These are phyloP conservation scores for Angophora floribunda DNA, from an alignment of 345 rosid species.

Conservation along the genomic window DNA sequence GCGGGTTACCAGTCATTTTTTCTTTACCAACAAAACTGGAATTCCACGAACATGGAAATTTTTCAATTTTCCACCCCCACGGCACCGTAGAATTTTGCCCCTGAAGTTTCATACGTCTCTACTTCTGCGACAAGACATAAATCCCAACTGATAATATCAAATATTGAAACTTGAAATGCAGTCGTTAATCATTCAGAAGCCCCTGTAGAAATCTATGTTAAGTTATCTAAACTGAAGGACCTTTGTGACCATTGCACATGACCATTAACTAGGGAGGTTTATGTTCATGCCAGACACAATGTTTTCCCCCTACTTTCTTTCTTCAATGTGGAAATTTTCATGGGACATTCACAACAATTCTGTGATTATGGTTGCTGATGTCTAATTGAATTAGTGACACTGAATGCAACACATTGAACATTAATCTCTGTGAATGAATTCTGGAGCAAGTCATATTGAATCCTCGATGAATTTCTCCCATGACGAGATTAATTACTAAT, in stretches of 20 bases:
- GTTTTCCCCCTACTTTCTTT: background rate
- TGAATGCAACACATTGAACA: background rate
- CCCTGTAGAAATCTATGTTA: accelerated
- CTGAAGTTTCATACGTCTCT: no score
- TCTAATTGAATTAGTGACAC: accelerated
- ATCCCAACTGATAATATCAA: no score
- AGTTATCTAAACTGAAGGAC: background rate
- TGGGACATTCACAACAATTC: background rate
- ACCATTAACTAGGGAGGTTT: no score
- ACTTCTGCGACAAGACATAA: no score
- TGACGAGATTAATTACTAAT: background rate
- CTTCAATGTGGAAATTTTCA: background rate
- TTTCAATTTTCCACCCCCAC: no score
- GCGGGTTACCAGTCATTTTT: no score
- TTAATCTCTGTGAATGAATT: background rate
- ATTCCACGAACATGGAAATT: no score
- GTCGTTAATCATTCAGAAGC: background rate
- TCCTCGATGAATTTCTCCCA: background rate
- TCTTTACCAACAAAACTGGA: background rate
- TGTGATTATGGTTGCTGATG: background rate
- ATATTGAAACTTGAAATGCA: accelerated
- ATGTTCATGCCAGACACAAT: background rate
- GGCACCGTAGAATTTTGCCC: no score
- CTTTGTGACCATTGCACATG: background rate
- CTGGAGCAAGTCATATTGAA: background rate